Percentiles rank a stretch among this genome's conserved stretches.
These are phyloP conservation scores for Solanum hybrid DNA, from an alignment of 305 asterid species.

Conservation along the genomic window DNA sequence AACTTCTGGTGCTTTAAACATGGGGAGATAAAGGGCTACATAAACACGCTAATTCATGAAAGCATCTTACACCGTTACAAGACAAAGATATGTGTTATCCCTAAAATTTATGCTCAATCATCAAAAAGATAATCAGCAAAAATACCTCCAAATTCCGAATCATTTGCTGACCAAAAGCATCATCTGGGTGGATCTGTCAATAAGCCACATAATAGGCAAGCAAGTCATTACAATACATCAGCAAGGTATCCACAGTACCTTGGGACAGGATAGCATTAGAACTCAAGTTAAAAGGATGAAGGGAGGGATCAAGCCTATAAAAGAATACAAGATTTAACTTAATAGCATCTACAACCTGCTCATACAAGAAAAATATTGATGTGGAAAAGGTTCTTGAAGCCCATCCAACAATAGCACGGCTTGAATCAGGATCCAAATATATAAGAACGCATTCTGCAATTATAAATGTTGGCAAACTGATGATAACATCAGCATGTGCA, in stretches of 20 bases:
- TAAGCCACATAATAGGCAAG: slow-evolving; percentile 6
- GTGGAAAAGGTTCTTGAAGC: slow-evolving; percentile 78
- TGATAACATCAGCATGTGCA: slow-evolving; percentile 51
- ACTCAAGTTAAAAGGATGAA: background rate
- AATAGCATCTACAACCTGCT: slow-evolving; percentile 54
- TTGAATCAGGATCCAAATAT: slow-evolving; percentile 88
- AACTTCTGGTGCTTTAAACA: background rate
- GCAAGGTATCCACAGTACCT: background rate
- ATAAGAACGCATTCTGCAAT: slow-evolving; percentile 99
- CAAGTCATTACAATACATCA: background rate
- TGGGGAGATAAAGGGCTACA: background rate
- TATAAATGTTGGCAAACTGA: slow-evolving; percentile 99
- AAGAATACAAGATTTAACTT: slow-evolving; percentile 5
- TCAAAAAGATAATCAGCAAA: background rate
- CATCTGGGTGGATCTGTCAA: slow-evolving; percentile 83
- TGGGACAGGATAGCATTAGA: background rate
- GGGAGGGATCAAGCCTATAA: background rate
- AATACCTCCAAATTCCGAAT: slow-evolving; percentile 91
- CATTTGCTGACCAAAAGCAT: slow-evolving; percentile 99
- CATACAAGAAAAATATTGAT: slow-evolving; percentile 83
- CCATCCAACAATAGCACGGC: slow-evolving; percentile 78
- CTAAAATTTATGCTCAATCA: background rate
- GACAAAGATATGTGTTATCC: background rate
- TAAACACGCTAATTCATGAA: background rate
- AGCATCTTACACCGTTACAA: background rate